phyloP scores from a whole-genome alignment of 257 asterid species.

The Striga asiatica region DNA sequence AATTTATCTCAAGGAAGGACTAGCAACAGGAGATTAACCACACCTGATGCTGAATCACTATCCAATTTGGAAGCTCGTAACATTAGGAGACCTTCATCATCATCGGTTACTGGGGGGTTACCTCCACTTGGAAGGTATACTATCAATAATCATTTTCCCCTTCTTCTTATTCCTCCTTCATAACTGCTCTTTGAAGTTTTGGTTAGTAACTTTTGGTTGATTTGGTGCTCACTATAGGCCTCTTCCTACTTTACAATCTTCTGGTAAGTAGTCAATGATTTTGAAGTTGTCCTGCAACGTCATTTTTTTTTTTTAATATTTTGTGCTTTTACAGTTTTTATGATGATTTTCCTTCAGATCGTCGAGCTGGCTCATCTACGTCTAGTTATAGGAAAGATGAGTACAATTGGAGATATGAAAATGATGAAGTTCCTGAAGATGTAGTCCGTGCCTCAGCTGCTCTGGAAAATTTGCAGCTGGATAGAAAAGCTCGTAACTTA shows the following conservation, averaged over 20 bases:
- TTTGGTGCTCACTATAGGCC: constrained; percentile 46
- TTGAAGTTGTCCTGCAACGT: constrained; percentile 9
- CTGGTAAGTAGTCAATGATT: constrained; percentile 35
- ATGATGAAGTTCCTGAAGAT: constrained; percentile 57
- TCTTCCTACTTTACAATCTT: constrained; percentile 43
- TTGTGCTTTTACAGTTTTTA: no score
- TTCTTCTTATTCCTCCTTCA: background rate
- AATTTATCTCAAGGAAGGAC: constrained; percentile 70
- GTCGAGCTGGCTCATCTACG: constrained; percentile 66
- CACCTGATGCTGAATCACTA: constrained; percentile 40
- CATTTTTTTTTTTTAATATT: no score
- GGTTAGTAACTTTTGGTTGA: constrained; percentile 13
- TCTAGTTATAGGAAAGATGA: constrained; percentile 82
- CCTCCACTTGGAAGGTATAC: constrained; percentile 79
- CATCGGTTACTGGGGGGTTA: constrained; percentile 75
- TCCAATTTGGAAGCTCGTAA: constrained; percentile 47
- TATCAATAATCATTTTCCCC: background rate
- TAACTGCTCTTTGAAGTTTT: background rate
- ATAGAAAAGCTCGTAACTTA: constrained; percentile 62
- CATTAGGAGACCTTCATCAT: constrained; percentile 51
- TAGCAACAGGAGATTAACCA: constrained; percentile 37
- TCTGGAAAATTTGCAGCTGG: constrained; percentile 76
- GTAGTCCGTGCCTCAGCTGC: constrained; percentile 67
- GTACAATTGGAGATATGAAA: constrained; percentile 62
- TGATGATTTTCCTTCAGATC: no score